Conservation (phyloP, 371 early-diverging fungal genomes). For the Rhizopus delemar region DNA sequence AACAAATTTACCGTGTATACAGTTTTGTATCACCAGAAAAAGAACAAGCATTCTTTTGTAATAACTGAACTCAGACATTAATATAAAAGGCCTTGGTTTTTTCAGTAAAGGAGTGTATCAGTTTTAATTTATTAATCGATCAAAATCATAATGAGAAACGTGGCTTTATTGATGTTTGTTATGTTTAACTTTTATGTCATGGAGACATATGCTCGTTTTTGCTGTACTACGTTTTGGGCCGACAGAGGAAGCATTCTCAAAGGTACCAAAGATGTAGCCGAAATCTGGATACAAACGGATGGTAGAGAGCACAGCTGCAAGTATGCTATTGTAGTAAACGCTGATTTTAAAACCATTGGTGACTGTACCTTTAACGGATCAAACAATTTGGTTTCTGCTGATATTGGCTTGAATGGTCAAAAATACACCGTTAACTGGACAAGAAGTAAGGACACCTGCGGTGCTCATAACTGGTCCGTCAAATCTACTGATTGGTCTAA, state of each 20-base stretch:
- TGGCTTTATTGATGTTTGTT: too few relatives aligned
- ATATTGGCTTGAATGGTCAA: background rate
- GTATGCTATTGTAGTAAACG: background rate
- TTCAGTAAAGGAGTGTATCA: too few relatives aligned
- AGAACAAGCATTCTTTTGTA: too few relatives aligned
- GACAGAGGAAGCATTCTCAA: background rate
- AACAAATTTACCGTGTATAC: too few relatives aligned
- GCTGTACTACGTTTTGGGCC: background rate
- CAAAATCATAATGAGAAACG: too few relatives aligned
- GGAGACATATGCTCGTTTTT: background rate
- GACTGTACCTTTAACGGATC: background rate
- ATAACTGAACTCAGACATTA: too few relatives aligned
- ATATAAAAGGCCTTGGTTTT: too few relatives aligned
- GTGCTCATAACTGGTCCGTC: background rate
- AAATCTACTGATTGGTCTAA: background rate
- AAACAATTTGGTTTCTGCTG: background rate
- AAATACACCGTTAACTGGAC: background rate
- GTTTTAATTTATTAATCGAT: too few relatives aligned
- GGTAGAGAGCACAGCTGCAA: background rate
- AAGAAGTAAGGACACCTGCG: conserved; percentile 1
- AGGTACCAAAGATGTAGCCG: background rate
- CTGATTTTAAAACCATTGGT: background rate
- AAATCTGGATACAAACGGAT: background rate
- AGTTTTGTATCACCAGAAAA: too few relatives aligned
- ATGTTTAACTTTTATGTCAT: too few relatives aligned